Base-by-base conservation (phyloP, 331 rosid genomes). In the Quercus lobata region DNA sequence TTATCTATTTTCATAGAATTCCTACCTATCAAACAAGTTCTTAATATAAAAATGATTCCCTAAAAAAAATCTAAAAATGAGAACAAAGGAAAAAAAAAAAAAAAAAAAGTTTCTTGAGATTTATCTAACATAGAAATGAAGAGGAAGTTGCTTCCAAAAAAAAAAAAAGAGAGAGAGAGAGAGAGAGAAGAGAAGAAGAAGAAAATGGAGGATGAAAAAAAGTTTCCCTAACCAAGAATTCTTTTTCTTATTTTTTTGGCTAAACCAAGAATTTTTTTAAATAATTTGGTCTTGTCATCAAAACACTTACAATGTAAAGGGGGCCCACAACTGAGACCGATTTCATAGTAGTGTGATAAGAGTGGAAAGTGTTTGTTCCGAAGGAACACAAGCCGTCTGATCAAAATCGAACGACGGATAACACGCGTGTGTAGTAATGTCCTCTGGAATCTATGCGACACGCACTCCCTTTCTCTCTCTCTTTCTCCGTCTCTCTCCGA, bases 391-490 rank as follows among this genome's bases (percentile, higher is more conserved):
- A 10, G 7, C 85, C 87, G 85, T 69, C 7, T 3, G 80, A 87
- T 84, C 53, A 6, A 14, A 41, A 87, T 87, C 87, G 0, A 5
- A 84, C 92, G 90, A 89, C 34, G 1, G 0, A 57, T 16, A 66
- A 24, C 5, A 37, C 83, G 83, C 85, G 80, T 76, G 84, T 78
- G 73, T 83, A 81, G 80, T 83, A 75, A 84, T 89, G 89, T 76
- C 88, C 71, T 86, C 76, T 80, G 68, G 78, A 79, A 76, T 74
- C 86, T 57, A 74, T 55, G 81, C 53, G 92, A 68, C 87, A 83
- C 86, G 78, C 85, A 74, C 86, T 72, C 85, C 80, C 85, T 81
- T 78, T 79, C 81, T 76, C 80, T 79, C 81, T 69, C 79, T 41
- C 76, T 68, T 35, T 27, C 81, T 70, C 49, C 65, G 77, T 69